Percentiles rank a stretch among this genome's conserved stretches.
Evolutionary conservation across 441 rosid species (phyloP).

Genomic region (Mallotus japonicus): DNA sequence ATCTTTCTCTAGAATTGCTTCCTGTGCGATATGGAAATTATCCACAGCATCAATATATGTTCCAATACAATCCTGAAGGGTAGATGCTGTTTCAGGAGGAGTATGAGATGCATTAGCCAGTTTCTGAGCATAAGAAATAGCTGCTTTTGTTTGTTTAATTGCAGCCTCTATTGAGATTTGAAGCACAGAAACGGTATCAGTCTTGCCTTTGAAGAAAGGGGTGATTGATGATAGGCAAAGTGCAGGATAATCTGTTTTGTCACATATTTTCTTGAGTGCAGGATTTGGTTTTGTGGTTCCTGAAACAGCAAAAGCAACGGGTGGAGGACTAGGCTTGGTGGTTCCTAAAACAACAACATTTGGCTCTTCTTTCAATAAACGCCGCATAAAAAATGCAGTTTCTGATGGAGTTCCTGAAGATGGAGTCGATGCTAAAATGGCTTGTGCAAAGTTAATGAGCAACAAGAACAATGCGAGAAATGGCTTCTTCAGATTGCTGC

Average conservation of each 20-base stretch:
- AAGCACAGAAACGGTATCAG: constrained; percentile 34
- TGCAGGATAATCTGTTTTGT: constrained; percentile 31
- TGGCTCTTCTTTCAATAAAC: neutral
- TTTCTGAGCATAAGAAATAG: constrained; percentile 12
- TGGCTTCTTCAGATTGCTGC: constrained; percentile 1
- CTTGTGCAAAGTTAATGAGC: constrained; percentile 19
- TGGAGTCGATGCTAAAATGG: constrained; percentile 7
- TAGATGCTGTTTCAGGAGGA: neutral
- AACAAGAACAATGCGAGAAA: constrained; percentile 12
- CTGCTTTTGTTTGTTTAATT: constrained; percentile 30
- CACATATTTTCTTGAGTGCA: constrained; percentile 35
- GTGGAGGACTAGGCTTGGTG: neutral
- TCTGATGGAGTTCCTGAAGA: neutral
- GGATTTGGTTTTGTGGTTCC: constrained; percentile 16
- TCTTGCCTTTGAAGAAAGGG: constrained; percentile 26
- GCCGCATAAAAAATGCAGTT: neutral
- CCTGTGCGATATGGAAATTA: constrained; percentile 41
- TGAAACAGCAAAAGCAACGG: neutral
- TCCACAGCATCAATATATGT: constrained; percentile 39
- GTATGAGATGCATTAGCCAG: neutral
- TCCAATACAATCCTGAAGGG: constrained; percentile 42
- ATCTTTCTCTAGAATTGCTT: constrained; percentile 39
- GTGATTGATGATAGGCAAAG: constrained; percentile 35
- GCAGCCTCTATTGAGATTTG: constrained; percentile 36
- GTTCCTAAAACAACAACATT: too few relatives aligned